Percentiles rank a stretch among this genome's conserved stretches.
Evolutionary conservation across 805 yeast species (phyloP).

Genomic region (Vanderwaltozyma verrucispora): DNA sequence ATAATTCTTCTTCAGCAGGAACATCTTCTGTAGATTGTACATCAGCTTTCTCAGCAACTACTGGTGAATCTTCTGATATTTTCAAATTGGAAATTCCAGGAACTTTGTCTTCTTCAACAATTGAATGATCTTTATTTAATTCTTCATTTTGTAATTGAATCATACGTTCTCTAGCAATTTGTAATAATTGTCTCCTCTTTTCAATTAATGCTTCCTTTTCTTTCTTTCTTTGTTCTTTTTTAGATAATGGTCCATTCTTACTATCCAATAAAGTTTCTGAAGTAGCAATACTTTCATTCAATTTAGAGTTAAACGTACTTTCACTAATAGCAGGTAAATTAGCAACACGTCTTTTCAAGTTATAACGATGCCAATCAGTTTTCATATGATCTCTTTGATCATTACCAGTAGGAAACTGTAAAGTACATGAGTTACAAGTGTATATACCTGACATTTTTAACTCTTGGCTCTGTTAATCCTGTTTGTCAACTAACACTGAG

Average conservation of each 20-base stretch:
- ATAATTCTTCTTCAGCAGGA: conserved; percentile 20
- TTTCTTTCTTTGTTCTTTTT: conserved; percentile 33
- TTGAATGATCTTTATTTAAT: background rate
- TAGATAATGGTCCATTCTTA: conserved; percentile 27
- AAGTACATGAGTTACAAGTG: conserved; percentile 85
- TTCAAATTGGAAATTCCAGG: background rate
- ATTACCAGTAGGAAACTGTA: conserved; percentile 64
- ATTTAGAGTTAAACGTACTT: conserved; percentile 60
- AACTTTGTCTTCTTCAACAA: background rate
- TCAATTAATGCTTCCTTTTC: conserved; percentile 35
- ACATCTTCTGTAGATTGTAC: conserved; percentile 4
- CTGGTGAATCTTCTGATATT: conserved; percentile 1
- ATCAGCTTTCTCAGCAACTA: conserved; percentile 3
- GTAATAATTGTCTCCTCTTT: conserved; percentile 33
- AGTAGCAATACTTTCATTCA: conserved; percentile 27
- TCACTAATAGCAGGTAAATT: conserved; percentile 65
- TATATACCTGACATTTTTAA: conserved; percentile 16
- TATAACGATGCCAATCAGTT: conserved; percentile 97
- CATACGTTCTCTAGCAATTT: conserved; percentile 33
- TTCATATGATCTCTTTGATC: conserved; percentile 89
- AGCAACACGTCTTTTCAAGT: conserved; percentile 89
- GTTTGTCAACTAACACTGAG: too few relatives aligned
- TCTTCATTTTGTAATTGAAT: conserved; percentile 7
- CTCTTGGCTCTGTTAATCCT: background rate
- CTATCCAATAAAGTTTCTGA: conserved; percentile 11